Conservation (phyloP, 352 stramenopile genomes). For the Phytophthora multivora region DNA sequence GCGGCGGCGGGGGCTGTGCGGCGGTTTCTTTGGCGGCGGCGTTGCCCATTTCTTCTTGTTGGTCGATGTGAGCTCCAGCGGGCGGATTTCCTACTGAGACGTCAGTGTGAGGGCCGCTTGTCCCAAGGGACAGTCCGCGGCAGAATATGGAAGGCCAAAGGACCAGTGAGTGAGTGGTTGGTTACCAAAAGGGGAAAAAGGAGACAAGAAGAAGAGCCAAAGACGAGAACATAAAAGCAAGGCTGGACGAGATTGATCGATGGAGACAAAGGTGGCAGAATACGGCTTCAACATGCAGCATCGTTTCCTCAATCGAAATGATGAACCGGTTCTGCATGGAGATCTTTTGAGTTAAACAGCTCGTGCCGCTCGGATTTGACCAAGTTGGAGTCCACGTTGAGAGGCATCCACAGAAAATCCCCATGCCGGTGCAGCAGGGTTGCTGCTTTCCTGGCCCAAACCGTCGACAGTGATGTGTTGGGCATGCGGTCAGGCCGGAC, state of each 20-base stretch:
- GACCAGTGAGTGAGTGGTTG: not conserved
- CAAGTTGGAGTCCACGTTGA: not conserved
- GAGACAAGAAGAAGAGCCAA: no score
- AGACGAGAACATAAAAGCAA: no score
- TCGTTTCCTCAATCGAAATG: not conserved
- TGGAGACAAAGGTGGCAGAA: not conserved
- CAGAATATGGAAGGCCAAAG: slow-evolving; percentile 17
- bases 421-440: no score
- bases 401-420: no score
- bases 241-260: not conserved
- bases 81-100: slow-evolving; percentile 23
- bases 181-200: not conserved
- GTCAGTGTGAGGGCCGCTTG: not conserved
- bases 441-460: no score
- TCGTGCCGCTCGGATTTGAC: slow-evolving; percentile 22
- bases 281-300: slow-evolving; percentile 16
- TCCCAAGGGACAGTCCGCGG: slow-evolving; percentile 5
- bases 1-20: slow-evolving; percentile 3
- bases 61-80: slow-evolving; percentile 2
- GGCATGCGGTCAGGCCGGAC: no score
- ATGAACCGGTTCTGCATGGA: slow-evolving; percentile 19
- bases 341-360: not conserved
- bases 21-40: slow-evolving; percentile 32
- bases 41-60: slow-evolving; percentile 30
- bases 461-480: no score